Base-by-base conservation (phyloP, 495 filamentous ascomycete genomes). In the Talaromyces adpressus region DNA sequence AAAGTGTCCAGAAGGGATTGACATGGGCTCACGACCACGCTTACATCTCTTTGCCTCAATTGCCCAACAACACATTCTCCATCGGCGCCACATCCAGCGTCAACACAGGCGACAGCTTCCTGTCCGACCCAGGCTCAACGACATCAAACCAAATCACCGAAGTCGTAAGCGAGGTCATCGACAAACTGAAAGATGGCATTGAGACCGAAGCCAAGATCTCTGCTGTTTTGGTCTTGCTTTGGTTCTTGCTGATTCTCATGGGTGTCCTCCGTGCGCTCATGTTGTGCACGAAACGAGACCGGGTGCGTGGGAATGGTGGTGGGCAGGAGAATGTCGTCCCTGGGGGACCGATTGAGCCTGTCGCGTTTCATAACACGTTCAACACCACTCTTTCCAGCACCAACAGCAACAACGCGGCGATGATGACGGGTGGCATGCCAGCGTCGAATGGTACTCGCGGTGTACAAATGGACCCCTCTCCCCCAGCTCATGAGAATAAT, bases 1-100 rank as follows among this genome's bases (percentile, higher is more conserved):
- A 85, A 14, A 77, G 85, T 11, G 82, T 98, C 65, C 81, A 98
- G 70, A 86, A 88, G 66, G 94, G 89, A 8, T 84, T 98, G 0
- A 95, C 90, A 0, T 98, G 92, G 92, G 88, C 95, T 34, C 80
- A 86, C 62, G 88, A 98, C 67, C 71, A 97, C 67, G 92, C 95
- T 1, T 84, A 95, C 57, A 82, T 98, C 66, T 76, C 85, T 63
- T 89, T 98, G 69, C 94, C 95, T 0, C 70, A 82, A 22, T 83
- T 98, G 32, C 81, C 84, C 27, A 86, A 91, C 69, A 81, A 97
- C 68, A 89, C 89, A 29, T 96, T 98, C 80, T 92, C 90, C 57
- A 77, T 86, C 41, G 93, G 93, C 29, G 91, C 93, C 39, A 73
- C 82, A 16, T 77, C 83, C 41, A 87, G 84, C 67, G 78, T 92